phyloP scores from a whole-genome alignment of 2,329 filamentous ascomycete species.

The Alternaria conjuncta region DNA sequence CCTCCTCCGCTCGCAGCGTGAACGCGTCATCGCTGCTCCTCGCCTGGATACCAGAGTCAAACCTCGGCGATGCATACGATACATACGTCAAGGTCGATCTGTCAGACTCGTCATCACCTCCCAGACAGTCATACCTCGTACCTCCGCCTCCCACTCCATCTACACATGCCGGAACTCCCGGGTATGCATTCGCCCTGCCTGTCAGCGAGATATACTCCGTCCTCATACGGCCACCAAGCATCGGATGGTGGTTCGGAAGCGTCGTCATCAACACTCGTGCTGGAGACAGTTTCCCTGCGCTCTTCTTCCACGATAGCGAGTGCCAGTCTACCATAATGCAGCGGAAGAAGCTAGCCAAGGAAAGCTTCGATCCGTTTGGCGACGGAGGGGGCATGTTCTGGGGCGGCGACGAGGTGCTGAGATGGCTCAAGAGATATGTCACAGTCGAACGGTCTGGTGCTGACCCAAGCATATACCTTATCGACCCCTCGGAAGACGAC shows the following conservation, averaged over 20 bases:
- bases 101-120: constrained; percentile 78
- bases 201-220: constrained; percentile 90
- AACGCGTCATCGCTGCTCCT: constrained; percentile 77
- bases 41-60: constrained; percentile 90
- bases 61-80: constrained; percentile 80
- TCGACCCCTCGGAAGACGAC: constrained; percentile 87
- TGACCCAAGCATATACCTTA: constrained; percentile 88
- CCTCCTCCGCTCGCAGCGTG: constrained; percentile 53
- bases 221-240: constrained; percentile 85
- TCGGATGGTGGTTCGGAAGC: constrained; percentile 99
- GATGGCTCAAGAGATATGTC: constrained; percentile 88
- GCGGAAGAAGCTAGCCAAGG: constrained; percentile 82
- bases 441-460: constrained; percentile 81
- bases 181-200: constrained; percentile 91
- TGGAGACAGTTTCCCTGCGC: constrained; percentile 90
- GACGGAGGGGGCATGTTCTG: constrained; percentile 89
- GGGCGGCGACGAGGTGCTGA: constrained; percentile 93
- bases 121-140: constrained; percentile 87
- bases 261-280: constrained; percentile 89
- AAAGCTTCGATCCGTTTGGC: constrained; percentile 89
- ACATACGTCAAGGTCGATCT: constrained; percentile 97
- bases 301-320: constrained; percentile 98
- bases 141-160: constrained; percentile 88
- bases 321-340: constrained; percentile 95
- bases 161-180: constrained; percentile 71